These are phyloP conservation scores for Podospora fimiseda DNA, from an alignment of 495 filamentous ascomycete species.

Conservation along the genomic window DNA sequence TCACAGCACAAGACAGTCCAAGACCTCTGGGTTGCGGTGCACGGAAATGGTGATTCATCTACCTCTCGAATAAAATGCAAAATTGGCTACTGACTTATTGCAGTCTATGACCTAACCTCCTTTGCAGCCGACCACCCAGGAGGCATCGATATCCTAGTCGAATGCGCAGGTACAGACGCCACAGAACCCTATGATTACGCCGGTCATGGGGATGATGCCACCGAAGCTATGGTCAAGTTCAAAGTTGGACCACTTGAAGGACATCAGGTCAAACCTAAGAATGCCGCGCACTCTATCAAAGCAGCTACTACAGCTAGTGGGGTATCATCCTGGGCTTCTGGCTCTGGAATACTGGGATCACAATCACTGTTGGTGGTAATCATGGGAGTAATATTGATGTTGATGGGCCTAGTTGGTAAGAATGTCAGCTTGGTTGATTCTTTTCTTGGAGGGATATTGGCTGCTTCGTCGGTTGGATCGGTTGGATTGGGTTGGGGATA, in stretches of 20 bases:
- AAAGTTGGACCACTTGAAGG: not conserved
- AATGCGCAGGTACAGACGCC: constrained; percentile 53
- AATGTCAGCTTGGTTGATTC: not conserved
- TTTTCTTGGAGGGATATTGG: not conserved
- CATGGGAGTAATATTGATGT: not conserved
- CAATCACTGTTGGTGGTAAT: not conserved
- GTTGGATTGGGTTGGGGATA: not conserved
- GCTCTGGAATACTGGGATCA: not conserved
- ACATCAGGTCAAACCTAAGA: not conserved
- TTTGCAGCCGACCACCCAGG: constrained; percentile 47
- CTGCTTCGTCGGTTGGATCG: not conserved
- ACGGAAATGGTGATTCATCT: not conserved
- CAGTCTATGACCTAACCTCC: not conserved
- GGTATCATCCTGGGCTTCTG: not conserved
- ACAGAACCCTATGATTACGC: constrained; percentile 52
- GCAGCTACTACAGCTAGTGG: too few relatives aligned
- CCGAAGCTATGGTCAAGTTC: constrained; percentile 14
- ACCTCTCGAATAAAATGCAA: too few relatives aligned
- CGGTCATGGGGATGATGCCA: constrained; percentile 52
- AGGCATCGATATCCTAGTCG: constrained; percentile 46
- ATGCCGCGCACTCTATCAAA: not conserved
- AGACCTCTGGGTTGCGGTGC: not conserved
- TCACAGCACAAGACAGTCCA: not conserved
- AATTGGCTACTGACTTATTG: too few relatives aligned
- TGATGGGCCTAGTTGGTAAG: not conserved